Conservation (phyloP, 2,329 filamentous ascomycete genomes). For the Nakataea oryzae region DNA sequence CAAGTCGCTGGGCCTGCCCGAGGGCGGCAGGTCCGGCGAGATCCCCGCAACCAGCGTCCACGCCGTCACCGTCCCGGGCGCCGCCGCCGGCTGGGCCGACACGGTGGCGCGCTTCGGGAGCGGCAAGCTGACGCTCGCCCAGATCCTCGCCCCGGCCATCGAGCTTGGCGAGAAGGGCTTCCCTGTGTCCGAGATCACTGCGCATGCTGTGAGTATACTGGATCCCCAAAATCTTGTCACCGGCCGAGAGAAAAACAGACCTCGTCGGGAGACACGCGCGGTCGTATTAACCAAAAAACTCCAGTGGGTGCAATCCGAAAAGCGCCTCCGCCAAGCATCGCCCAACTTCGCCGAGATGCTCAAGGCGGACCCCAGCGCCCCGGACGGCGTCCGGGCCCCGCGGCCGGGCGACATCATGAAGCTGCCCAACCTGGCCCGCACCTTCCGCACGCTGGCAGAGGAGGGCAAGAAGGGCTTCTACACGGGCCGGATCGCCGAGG, state of each 20-base stretch:
- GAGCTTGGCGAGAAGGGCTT: conserved; percentile 77
- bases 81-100: conserved; percentile 68
- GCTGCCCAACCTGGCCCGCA: conserved; percentile 68
- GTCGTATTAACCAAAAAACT: not conserved
- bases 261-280: too few species aligned
- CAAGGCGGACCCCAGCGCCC: conserved; percentile 43
- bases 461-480: conserved; percentile 87
- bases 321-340: conserved; percentile 54
- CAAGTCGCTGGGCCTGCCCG: conserved; percentile 53
- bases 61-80: conserved; percentile 63
- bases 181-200: conserved; percentile 70
- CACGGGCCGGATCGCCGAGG: conserved; percentile 67
- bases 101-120: conserved; percentile 78
- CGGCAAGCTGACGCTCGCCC: conserved; percentile 61
- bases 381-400: conserved; percentile 62
- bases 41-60: conserved; percentile 70
- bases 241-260: too few species aligned
- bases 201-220: conserved; percentile 55
- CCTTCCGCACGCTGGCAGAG: conserved; percentile 64
- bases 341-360: conserved; percentile 51
- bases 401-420: conserved; percentile 73
- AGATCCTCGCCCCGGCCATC: conserved; percentile 73
- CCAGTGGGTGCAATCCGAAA: conserved; percentile 64
- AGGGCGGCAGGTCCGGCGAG: conserved; percentile 18
- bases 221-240: conserved; percentile 29